Evolutionary conservation across 805 yeast genomes (phyloP).

Genomic region (Saturnispora mendoncae): DNA sequence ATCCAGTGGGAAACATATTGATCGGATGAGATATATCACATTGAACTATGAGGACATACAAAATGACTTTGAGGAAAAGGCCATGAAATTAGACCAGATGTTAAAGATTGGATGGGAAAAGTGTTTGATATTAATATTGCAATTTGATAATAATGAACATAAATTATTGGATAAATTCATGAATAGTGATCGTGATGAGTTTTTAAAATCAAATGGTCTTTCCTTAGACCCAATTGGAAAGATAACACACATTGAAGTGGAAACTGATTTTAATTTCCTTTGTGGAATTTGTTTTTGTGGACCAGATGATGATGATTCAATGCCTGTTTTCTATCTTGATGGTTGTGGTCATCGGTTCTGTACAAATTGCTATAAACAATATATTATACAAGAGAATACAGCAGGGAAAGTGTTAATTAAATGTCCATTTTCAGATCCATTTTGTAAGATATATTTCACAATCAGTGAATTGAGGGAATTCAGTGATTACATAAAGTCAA

Average conservation of each 20-base stretch:
- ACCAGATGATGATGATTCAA: slow-evolving; percentile 25
- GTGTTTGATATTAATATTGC: slow-evolving; percentile 37
- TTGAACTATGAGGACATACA: slow-evolving; percentile 28
- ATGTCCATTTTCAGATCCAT: slow-evolving; percentile 51
- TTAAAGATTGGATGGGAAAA: slow-evolving; percentile 32
- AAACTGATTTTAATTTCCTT: slow-evolving; percentile 26
- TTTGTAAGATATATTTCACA: slow-evolving; percentile 38
- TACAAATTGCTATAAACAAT: slow-evolving; percentile 53
- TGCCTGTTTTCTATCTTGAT: slow-evolving; percentile 36
- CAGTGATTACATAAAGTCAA: slow-evolving; percentile 17
- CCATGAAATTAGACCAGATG: slow-evolving; percentile 29
- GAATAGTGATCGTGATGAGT: slow-evolving; percentile 30
- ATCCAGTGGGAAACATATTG: slow-evolving; percentile 18
- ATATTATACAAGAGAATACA: slow-evolving; percentile 39
- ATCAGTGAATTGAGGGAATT: slow-evolving; percentile 32
- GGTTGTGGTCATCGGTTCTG: slow-evolving; percentile 72
- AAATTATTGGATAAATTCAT: slow-evolving; percentile 45
- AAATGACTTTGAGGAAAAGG: slow-evolving; percentile 20
- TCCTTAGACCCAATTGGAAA: slow-evolving; percentile 27
- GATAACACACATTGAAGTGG: slow-evolving; percentile 7
- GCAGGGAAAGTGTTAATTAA: slow-evolving; percentile 39
- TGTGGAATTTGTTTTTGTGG: slow-evolving; percentile 75
- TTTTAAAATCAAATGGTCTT: slow-evolving; percentile 24
- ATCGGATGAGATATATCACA: slow-evolving; percentile 24
- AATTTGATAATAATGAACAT: slow-evolving; percentile 53